phyloP scores from a whole-genome alignment of 768 basidiomycete species.

The Calocybe indica region DNA sequence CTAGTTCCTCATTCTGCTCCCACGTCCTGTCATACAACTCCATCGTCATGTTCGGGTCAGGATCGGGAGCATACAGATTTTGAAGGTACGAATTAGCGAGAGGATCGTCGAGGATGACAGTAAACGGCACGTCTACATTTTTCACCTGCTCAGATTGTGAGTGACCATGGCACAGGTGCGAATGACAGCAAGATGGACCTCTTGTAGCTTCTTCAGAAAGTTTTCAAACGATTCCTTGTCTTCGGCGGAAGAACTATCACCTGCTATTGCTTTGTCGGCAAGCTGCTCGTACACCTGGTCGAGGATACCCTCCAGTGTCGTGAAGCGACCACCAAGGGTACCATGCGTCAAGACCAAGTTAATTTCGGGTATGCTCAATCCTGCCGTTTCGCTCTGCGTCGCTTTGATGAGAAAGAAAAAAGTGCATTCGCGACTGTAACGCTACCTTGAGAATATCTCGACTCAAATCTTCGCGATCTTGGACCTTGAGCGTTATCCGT shows the following conservation, averaged over 20 bases:
- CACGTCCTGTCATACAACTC: slow-evolving; percentile 80
- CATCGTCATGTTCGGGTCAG: slow-evolving; percentile 88
- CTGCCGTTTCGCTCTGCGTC: slow-evolving; percentile 84
- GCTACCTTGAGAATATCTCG: slow-evolving; percentile 91
- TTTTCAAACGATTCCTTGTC: slow-evolving; percentile 58
- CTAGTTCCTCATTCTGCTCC: slow-evolving; percentile 93
- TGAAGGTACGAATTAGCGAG: slow-evolving; percentile 94
- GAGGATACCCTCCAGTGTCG: slow-evolving; percentile 92
- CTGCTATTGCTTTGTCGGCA: slow-evolving; percentile 79
- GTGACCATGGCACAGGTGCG: slow-evolving; percentile 1
- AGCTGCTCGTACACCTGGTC: slow-evolving; percentile 95
- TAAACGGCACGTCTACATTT: slow-evolving; percentile 74
- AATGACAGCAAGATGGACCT: slow-evolving; percentile 23
- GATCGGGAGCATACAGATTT: slow-evolving; percentile 95
- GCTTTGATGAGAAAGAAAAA: not conserved
- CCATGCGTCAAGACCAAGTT: slow-evolving; percentile 88
- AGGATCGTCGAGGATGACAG: slow-evolving; percentile 92
- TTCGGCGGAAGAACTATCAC: slow-evolving; percentile 51
- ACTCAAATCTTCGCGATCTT: slow-evolving; percentile 84
- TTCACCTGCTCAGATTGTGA: slow-evolving; percentile 50
- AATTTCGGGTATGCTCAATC: slow-evolving; percentile 89
- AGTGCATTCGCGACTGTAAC: not conserved
- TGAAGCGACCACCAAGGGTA: slow-evolving; percentile 95
- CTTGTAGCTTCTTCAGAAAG: slow-evolving; percentile 76
- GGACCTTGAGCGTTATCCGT: slow-evolving; percentile 81